Percentiles rank a stretch among this genome's conserved stretches.
Evolutionary conservation across 164 flowering plant genomes (phyloP).

Genomic region (Buxus sempervirens): DNA sequence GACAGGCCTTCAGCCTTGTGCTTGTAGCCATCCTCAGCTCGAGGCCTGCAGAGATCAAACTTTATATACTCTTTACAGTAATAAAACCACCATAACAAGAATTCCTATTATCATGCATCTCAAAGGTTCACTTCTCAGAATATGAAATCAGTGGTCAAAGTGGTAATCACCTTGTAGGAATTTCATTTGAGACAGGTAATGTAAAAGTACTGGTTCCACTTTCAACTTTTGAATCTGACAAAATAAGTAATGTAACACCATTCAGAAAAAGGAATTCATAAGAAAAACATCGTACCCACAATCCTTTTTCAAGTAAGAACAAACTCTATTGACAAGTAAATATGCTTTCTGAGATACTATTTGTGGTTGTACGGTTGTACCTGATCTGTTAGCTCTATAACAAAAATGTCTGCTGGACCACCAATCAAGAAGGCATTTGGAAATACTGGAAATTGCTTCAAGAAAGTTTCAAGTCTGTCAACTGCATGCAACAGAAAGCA

Average conservation of each 20-base stretch:
- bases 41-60: constrained; percentile 47
- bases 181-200: constrained; percentile 71
- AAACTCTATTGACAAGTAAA: not conserved
- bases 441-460: constrained; percentile 67
- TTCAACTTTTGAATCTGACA: constrained; percentile 90
- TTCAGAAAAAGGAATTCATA: too few species aligned
- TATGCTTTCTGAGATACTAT: not conserved
- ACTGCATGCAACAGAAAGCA: constrained; percentile 36
- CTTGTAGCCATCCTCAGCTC: constrained; percentile 94
- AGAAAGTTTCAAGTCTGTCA: constrained; percentile 74
- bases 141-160: not conserved
- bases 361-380: constrained; percentile 26
- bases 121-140: not conserved
- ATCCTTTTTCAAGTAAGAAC: not conserved
- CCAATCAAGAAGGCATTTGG: constrained; percentile 89
- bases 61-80: constrained; percentile 1
- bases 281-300: too few species aligned
- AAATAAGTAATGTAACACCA: constrained; percentile 1
- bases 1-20: constrained; percentile 88
- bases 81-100: not conserved
- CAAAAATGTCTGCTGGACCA: constrained; percentile 82
- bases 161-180: constrained; percentile 65
- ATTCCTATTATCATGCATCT: not conserved
- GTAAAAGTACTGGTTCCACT: constrained; percentile 94
- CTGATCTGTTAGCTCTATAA: constrained; percentile 89